Evolutionary conservation across 805 yeast species (phyloP), one percentile per base, ranked within the genome.

Genomic region (Hermanozyma aechmeae): DNA sequence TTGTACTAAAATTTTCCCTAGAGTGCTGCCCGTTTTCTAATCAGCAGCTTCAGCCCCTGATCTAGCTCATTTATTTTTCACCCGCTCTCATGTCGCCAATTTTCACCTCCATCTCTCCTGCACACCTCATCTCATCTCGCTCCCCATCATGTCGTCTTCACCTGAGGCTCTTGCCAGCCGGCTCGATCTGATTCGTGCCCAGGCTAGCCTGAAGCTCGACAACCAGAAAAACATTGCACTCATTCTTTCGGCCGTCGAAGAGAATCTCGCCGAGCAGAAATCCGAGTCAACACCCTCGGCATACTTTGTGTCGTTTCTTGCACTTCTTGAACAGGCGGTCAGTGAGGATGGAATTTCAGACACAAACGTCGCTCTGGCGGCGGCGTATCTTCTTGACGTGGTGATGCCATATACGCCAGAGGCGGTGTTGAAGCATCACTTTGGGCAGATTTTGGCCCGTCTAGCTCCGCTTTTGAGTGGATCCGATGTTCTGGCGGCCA

Each of bases 161-260:
- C 4, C 11, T 6, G 9, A 5, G 4, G 22, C n/a, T 20, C 11
- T n/a, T 4, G 11, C 11, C 13, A n/a, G n/a, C n/a, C n/a, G n/a
- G n/a, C n/a, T n/a, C n/a, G n/a, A n/a, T n/a, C n/a, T n/a, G 48
- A 75, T 87, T 40, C 71, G 95, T 51, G 42, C 62, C 4, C 96
- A 86, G 46, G 58, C 70, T 43, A 68, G 58, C 37, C 84, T 95
- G n/a, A 85, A 84, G 50, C 60, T 87, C 28, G 85, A 79, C 15
- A 83, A 86, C 53, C 96, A 86, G 58, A 81, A 79, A 47, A 85
- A 80, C 48, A 64, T 83, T 38, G 95, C 96, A 6, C 58, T 84
- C 16, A 77, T 89, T 32, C 65, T 92, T 27, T 70, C 79, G 14
- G 95, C 96, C 3, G 87, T 92, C 27, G 99, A 92, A 51, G 95